Base-by-base conservation (phyloP, 2,329 filamentous ascomycete species). In the Gaeumannomyces tritici region DNA sequence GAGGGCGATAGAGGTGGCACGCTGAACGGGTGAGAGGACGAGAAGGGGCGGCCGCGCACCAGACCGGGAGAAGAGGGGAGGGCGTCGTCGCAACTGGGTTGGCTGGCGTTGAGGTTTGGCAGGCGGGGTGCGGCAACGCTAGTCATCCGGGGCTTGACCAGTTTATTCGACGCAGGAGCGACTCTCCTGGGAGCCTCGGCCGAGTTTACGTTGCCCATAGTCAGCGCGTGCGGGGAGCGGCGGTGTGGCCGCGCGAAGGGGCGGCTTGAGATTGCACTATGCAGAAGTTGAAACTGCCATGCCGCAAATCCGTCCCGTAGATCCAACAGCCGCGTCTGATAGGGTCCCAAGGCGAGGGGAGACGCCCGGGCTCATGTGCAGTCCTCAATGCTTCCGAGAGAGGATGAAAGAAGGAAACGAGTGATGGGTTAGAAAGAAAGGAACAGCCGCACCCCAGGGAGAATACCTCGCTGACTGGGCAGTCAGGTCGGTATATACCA, bases 101-200 rank as follows among this genome's bases (percentile, higher is more conserved):
- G 72, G 66, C 69, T 68, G 64, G 69, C 70, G 66, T 69, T 72
- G 62, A 73, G 66, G 70, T 70, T 75, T 67, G 76, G 72, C 70
- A 78, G 73, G 66, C 74, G 74, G 72, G 76, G 72, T 72, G 76
- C 72, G 61, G 73, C 71, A 71, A 73, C 73, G 65, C 72, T 77
- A 62, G 72, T 73, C 47, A 74, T 76, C 64, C 75, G 78, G 64
- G 79, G 77, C 69, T 84, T 84, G 60, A 78, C 81, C 64, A 84
- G 75, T 73, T 77, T 83, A 65, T 82, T 42, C 6, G 35, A 42
- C 63, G 57, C 78, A 69, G 77, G 71, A 62, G 72, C 63, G 67
- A 70, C 73, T 63, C 70, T 72, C 65, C 67, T 67, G 64, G 73
- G 71, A 69, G 74, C 74, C 71, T 80, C 77, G 67, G 75, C 27